A percentile compares a stretch with the other conserved stretches of the same genome.
Conservation (phyloP, 2,329 filamentous ascomycete genomes). For the Zarea fungicola region DNA sequence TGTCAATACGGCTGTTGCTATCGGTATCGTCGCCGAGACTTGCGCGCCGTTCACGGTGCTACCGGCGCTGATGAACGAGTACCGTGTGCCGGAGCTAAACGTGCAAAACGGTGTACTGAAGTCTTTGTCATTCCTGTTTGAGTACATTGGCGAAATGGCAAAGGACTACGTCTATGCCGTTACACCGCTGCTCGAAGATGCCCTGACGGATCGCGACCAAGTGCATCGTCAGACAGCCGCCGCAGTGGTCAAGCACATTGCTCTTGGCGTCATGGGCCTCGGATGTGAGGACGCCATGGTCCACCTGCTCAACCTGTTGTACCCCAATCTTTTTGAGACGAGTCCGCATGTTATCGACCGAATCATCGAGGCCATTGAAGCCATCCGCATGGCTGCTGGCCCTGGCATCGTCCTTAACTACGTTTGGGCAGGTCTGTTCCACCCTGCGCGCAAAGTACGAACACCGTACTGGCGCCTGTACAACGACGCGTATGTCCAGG, state of each 20-base stretch:
- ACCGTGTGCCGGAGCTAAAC: constrained; percentile 95
- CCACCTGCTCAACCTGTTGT: constrained; percentile 91
- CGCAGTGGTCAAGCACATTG: constrained; percentile 95
- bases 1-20: constrained; percentile 96
- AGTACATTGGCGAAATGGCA: constrained; percentile 99
- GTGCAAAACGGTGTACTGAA: constrained; percentile 99
- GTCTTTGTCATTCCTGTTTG: constrained; percentile 92
- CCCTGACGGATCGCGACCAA: constrained; percentile 94
- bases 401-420: constrained; percentile 95
- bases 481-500: constrained; percentile 94
- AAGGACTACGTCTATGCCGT: constrained; percentile 99
- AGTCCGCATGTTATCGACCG: constrained; percentile 97
- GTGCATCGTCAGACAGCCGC: constrained; percentile 96
- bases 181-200: constrained; percentile 90
- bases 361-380: constrained; percentile 95
- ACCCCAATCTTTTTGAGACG: constrained; percentile 96
- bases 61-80: constrained; percentile 99
- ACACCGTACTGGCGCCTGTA: constrained; percentile 95
- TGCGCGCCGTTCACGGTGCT: constrained; percentile 97
- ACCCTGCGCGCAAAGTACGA: constrained; percentile 90
- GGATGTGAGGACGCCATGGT: constrained; percentile 99
- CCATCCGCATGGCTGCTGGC: constrained; percentile 87
- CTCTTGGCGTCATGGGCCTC: constrained; percentile 91
- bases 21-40: constrained; percentile 96
- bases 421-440: constrained; percentile 95